Conservation (phyloP, 495 filamentous ascomycete species). For the Penicillium lagena region DNA sequence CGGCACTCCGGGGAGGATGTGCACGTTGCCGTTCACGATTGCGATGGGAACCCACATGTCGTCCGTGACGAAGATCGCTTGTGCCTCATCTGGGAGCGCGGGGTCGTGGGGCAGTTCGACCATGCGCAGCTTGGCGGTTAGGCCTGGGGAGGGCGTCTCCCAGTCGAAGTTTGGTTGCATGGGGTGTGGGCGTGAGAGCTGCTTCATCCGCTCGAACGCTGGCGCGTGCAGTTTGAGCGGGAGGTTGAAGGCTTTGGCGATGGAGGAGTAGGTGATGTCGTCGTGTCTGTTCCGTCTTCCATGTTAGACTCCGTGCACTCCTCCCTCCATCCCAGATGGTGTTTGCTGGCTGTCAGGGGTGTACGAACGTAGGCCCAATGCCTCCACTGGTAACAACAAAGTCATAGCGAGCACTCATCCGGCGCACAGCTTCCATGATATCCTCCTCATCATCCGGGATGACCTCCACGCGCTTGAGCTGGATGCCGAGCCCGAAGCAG, state of each 20-base stretch:
- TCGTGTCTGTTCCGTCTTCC: slow-evolving; percentile 59
- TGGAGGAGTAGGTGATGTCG: slow-evolving; percentile 93
- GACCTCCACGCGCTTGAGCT: slow-evolving; percentile 82
- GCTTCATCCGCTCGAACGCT: slow-evolving; percentile 76
- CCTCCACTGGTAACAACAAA: slow-evolving; percentile 93
- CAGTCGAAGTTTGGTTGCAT: slow-evolving; percentile 75
- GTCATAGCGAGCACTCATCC: slow-evolving; percentile 86
- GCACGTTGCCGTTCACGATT: slow-evolving; percentile 85
- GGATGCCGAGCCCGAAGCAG: slow-evolving; percentile 88
- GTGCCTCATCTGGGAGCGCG: slow-evolving; percentile 48
- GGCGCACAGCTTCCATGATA: slow-evolving; percentile 77
- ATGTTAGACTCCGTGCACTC: too few relatives aligned
- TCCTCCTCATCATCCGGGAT: slow-evolving; percentile 86
- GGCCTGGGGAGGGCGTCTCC: slow-evolving; percentile 70
- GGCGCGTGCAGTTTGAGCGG: slow-evolving; percentile 68
- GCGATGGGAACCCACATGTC: slow-evolving; percentile 85
- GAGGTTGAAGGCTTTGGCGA: slow-evolving; percentile 81
- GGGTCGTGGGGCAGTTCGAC: slow-evolving; percentile 74
- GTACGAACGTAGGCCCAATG: slow-evolving; percentile 81
- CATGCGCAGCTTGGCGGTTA: slow-evolving; percentile 83
- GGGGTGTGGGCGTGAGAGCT: slow-evolving; percentile 63
- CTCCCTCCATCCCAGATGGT: too few relatives aligned
- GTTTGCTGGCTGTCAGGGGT: slow-evolving; percentile 1
- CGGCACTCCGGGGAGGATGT: slow-evolving; percentile 90
- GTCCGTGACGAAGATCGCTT: slow-evolving; percentile 71